Evolutionary conservation across 192 early-diverging fungal species (phyloP).

Genomic region (Coemansia javaensis): DNA sequence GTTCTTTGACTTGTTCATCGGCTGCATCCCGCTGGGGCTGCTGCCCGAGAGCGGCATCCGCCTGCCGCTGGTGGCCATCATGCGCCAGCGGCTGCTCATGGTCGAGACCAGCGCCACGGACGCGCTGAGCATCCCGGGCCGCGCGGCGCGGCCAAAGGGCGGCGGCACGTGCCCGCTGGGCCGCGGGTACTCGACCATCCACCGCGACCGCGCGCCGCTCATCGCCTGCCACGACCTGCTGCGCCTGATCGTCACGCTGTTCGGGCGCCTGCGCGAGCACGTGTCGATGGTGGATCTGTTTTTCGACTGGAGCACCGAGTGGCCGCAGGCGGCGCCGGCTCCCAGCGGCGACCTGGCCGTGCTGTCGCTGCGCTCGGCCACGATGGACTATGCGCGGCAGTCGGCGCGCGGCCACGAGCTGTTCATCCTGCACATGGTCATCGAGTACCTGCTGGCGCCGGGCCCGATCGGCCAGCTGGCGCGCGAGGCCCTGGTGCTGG

Average conservation of each 20-base stretch:
- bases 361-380: slow-evolving; percentile 13
- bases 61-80: slow-evolving; percentile 37
- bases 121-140: slow-evolving; percentile 1
- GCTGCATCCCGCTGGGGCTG: slow-evolving; percentile 26
- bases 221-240: slow-evolving; percentile 33
- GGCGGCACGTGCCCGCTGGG: slow-evolving; percentile 15
- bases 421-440: slow-evolving; percentile 33
- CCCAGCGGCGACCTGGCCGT: slow-evolving; percentile 15
- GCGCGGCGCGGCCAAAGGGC: neutral
- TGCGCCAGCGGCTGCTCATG: slow-evolving; percentile 28
- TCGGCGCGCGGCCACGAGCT: slow-evolving; percentile 36
- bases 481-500: slow-evolving; percentile 41
- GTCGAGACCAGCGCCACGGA: slow-evolving; percentile 31
- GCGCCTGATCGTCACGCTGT: slow-evolving; percentile 28
- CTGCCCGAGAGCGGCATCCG: slow-evolving; percentile 47
- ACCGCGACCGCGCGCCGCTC: slow-evolving; percentile 14
- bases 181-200: slow-evolving; percentile 21
- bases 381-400: slow-evolving; percentile 8
- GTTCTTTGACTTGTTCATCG: slow-evolving; percentile 38
- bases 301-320: slow-evolving; percentile 26
- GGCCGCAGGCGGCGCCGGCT: neutral
- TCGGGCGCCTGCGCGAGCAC: slow-evolving; percentile 37
- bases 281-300: slow-evolving; percentile 34
- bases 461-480: slow-evolving; percentile 35
- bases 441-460: slow-evolving; percentile 45